phyloP scores from a whole-genome alignment of 106 monocot species.

The Dendrobium chrysotoxum region DNA sequence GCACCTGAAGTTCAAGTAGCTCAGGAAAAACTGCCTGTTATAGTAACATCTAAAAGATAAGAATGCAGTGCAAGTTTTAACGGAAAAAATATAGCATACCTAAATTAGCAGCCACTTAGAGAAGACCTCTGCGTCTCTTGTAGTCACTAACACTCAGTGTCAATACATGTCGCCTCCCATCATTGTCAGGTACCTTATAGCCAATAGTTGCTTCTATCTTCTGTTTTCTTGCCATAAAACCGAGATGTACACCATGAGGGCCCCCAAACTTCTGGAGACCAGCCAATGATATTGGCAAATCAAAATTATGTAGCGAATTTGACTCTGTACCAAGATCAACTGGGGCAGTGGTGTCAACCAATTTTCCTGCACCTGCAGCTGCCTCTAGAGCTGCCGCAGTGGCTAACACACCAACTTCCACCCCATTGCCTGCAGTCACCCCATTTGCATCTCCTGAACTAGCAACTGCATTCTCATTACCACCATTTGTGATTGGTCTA shows the following conservation, averaged over 20 bases:
- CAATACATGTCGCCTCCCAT: constrained; percentile 62
- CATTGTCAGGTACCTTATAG: constrained; percentile 58
- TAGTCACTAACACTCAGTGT: constrained; percentile 93
- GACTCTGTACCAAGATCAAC: constrained; percentile 69
- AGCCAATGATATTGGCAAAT: constrained; percentile 69
- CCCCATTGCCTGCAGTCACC: constrained; percentile 6
- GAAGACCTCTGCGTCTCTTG: constrained; percentile 78
- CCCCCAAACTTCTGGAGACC: constrained; percentile 68
- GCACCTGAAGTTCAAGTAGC: not conserved
- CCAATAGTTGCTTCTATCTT: constrained; percentile 77
- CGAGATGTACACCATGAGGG: constrained; percentile 40
- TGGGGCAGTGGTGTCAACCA: constrained; percentile 81
- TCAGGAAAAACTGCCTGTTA: not conserved
- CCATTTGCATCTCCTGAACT: constrained; percentile 9
- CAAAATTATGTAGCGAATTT: constrained; percentile 66
- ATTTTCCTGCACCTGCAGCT: constrained; percentile 80
- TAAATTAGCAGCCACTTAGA: constrained; percentile 21
- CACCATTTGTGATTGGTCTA: constrained; percentile 24
- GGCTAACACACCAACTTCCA: constrained; percentile 32
- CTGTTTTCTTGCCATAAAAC: constrained; percentile 77
- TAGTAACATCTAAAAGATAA: not conserved
- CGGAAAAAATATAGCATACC: not conserved
- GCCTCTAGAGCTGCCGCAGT: constrained; percentile 75
- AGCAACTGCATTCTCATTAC: not conserved
- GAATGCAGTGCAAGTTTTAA: not conserved